These are phyloP conservation scores for Trichoderma sp. DNA, from an alignment of 2,329 filamentous ascomycete genomes.

Conservation along the genomic window DNA sequence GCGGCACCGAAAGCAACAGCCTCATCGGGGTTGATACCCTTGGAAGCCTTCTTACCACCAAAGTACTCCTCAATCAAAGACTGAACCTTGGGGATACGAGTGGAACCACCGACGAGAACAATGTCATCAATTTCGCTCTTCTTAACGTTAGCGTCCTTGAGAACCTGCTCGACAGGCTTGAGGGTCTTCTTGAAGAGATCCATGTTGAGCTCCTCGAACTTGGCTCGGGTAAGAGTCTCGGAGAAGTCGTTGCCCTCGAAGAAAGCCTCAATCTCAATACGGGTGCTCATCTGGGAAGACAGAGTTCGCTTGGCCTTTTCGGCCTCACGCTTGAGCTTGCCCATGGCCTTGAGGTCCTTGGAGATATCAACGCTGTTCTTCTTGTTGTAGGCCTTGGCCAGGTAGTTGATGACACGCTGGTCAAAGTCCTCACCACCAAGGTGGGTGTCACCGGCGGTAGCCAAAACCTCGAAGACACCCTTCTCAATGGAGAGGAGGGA, in stretches of 20 bases:
- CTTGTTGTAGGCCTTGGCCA: slow-evolving; percentile 98
- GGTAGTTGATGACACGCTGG: slow-evolving; percentile 94
- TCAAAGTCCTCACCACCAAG: slow-evolving; percentile 99
- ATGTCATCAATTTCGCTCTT: slow-evolving; percentile 95
- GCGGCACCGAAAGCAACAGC: slow-evolving; percentile 97
- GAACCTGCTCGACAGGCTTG: slow-evolving; percentile 97
- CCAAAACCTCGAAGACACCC: slow-evolving; percentile 91
- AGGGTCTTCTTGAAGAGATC: slow-evolving; percentile 99
- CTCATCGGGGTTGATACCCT: slow-evolving; percentile 99
- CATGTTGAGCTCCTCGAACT: slow-evolving; percentile 99
- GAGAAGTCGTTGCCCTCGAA: slow-evolving; percentile 97
- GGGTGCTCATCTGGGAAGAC: slow-evolving; percentile 88
- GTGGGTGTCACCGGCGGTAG: slow-evolving; percentile 95
- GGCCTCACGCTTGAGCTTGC: slow-evolving; percentile 98
- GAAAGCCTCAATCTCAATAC: slow-evolving; percentile 97
- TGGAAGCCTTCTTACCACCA: slow-evolving; percentile 91
- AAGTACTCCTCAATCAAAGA: slow-evolving; percentile 95
- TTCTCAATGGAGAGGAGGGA: slow-evolving; percentile 89
- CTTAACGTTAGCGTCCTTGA: slow-evolving; percentile 97
- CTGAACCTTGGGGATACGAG: slow-evolving; percentile 98
- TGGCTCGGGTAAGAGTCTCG: slow-evolving; percentile 95
- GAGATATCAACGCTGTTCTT: slow-evolving; percentile 89
- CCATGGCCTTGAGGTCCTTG: slow-evolving; percentile 97
- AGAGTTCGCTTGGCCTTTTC: slow-evolving; percentile 99
- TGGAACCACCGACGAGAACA: slow-evolving; percentile 96